Conservation (phyloP, 1,284 basidiomycete genomes). For the Ceratobasidium sp. region DNA sequence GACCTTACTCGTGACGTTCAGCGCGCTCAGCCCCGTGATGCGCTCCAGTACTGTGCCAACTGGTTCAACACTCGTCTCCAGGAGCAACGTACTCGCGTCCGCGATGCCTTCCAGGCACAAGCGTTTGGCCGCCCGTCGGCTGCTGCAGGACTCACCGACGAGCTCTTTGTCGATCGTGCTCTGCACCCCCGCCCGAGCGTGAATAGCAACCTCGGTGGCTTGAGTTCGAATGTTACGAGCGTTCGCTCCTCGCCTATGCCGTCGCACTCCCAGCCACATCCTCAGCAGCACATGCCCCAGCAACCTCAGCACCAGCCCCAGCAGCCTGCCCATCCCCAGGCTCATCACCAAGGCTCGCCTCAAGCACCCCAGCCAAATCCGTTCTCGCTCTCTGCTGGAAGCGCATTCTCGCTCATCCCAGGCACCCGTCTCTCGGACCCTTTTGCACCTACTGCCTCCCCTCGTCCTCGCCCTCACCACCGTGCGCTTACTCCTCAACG, state of each 20-base stretch:
- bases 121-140: slow-evolving; percentile 43
- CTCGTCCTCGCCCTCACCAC: slow-evolving; percentile 54
- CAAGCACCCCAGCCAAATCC: slow-evolving; percentile 40
- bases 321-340: slow-evolving; percentile 60
- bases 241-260: slow-evolving; percentile 41
- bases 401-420: slow-evolving; percentile 39
- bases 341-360: slow-evolving; percentile 53
- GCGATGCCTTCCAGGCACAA: slow-evolving; percentile 66
- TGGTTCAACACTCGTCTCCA: slow-evolving; percentile 94
- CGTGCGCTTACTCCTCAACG: slow-evolving; percentile 56
- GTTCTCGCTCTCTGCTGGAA: slow-evolving; percentile 31
- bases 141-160: slow-evolving; percentile 64
- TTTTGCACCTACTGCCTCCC: slow-evolving; percentile 27
- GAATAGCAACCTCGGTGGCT: slow-evolving; percentile 5
- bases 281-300: slow-evolving; percentile 24
- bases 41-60: slow-evolving; percentile 93
- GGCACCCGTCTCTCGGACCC: slow-evolving; percentile 39
- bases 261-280: slow-evolving; percentile 41
- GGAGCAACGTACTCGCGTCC: slow-evolving; percentile 80
- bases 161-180: slow-evolving; percentile 72
- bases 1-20: slow-evolving; percentile 90
- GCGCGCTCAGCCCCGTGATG: slow-evolving; percentile 87
- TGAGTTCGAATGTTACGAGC: slow-evolving; percentile 20
- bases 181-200: slow-evolving; percentile 12
- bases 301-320: slow-evolving; percentile 59